Evolutionary conservation across 305 asterid genomes (phyloP).

Genomic region (Solanum hybrid): DNA sequence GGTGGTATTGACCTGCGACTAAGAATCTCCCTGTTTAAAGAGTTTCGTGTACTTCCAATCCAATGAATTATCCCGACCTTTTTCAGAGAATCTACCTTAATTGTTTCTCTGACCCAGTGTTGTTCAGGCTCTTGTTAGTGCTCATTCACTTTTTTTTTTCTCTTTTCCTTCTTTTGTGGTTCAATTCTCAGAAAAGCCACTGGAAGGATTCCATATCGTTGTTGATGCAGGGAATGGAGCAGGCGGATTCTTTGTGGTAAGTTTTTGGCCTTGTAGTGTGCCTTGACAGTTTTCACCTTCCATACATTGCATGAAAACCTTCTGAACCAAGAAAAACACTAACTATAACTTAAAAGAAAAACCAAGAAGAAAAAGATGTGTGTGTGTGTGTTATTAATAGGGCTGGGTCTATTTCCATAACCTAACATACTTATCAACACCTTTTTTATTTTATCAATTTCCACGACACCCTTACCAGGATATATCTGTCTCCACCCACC

Average conservation of each 20-base stretch:
- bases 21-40: neutral
- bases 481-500: neutral
- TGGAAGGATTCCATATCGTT: constrained; percentile 92
- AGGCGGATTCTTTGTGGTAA: constrained; percentile 95
- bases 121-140: neutral
- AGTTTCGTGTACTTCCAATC: neutral
- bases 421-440: neutral
- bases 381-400: neutral
- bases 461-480: neutral
- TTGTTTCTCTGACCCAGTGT: neutral
- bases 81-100: neutral
- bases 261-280: constrained; percentile 15
- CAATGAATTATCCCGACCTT: neutral
- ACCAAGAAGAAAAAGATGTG: neutral
- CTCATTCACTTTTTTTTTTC: constrained; percentile 7
- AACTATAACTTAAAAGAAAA: neutral
- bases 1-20: neutral
- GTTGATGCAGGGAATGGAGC: constrained; percentile 99
- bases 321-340: neutral
- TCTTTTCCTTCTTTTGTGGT: constrained; percentile 16
- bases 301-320: neutral
- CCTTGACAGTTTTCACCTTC: neutral
- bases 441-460: neutral
- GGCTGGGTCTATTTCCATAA: neutral
- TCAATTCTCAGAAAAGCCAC: constrained; percentile 73